Evolutionary conservation across 176 grass and related monocot genomes (phyloP), one percentile per base, ranked within the genome.

Genomic region (Musa troglodytarum): DNA sequence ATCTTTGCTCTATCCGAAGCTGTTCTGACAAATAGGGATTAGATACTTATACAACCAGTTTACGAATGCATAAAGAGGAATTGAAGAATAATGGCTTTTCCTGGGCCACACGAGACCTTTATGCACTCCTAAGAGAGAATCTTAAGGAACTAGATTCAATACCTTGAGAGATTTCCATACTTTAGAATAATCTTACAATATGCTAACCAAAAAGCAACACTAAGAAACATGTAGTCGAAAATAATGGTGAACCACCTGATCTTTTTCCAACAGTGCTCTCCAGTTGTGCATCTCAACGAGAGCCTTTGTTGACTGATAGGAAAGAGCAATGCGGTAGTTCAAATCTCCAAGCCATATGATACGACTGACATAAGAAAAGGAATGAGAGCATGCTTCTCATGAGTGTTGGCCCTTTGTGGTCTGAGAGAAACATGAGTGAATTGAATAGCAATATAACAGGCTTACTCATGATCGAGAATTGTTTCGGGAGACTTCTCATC

Each of bases 291-390:
- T 98, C 84, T 93, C 82, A 76, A 98, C 90, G 10, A 98, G 86
- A 65, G 88, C 78, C 84, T 91, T 98, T 49, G 94, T 88, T 9
- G 88, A 91, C 23, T 83, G 84, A 68, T 98, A 98, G 1, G 94
- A 90, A 80, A 98, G 90, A 53, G 94, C 82, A 74, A 98, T 91
- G 68, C 94, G 86, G 80, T 98, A 98, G 87, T 98, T 98, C 84
- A 98, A 87, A 81, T 98, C 94, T 69, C 94, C 94, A 80, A 98
- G 94, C 94, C 94, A 98, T 89, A 98, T 84, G 65, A 98, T 83
- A 12, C 90, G 88, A 73, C 94, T 98, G 89, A 79, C 77, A 79
- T 12, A 63, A 63, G n/a, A 65, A 80, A 49, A 86, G 58, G 67
- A 77, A 87, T 75, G 71, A 25, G 10, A 70, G 21, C 6, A 28